Evolutionary conservation across 108 stramenopile genomes (phyloP).

Genomic region (Fragilaria radians): DNA sequence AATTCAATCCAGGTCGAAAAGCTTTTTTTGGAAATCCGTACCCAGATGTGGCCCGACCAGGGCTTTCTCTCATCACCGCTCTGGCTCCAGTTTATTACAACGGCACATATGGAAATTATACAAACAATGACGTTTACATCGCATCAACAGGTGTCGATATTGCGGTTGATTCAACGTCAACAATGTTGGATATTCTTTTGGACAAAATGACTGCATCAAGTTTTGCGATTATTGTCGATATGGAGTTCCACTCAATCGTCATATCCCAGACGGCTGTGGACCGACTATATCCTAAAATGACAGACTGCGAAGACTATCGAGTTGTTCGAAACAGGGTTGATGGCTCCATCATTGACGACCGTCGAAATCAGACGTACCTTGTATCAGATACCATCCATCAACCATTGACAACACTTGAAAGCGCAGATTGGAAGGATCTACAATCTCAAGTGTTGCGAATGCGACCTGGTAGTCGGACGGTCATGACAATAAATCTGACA

Average conservation of each 20-base stretch:
- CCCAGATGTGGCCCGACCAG: conserved; percentile 19
- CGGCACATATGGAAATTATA: conserved; percentile 6
- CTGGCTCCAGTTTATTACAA: conserved; percentile 24
- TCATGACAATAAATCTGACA: conserved; percentile 6
- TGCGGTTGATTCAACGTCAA: conserved; percentile 5
- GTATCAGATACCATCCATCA: conserved; percentile 24
- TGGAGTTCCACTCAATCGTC: conserved; percentile 6
- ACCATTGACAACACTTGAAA: conserved; percentile 9
- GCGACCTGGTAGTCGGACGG: conserved; percentile 5
- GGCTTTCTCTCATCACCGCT: conserved; percentile 17
- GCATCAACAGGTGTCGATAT: conserved; percentile 22
- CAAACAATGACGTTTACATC: conserved; percentile 8
- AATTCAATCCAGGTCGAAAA: conserved; percentile 8
- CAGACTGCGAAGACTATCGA: conserved; percentile 15
- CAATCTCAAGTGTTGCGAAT: background rate
- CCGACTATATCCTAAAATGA: conserved; percentile 11
- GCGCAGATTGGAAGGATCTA: conserved; percentile 16
- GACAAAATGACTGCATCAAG: conserved; percentile 7
- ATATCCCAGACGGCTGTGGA: conserved; percentile 17
- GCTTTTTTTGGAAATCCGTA: conserved; percentile 9
- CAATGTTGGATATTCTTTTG: conserved; percentile 10
- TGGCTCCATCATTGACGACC: conserved; percentile 15
- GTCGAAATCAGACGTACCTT: conserved; percentile 20
- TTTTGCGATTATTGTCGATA: conserved; percentile 19
- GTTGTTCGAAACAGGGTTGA: background rate